Base-by-base conservation (phyloP, 805 yeast species). In the Barnettozyma pratensis region DNA sequence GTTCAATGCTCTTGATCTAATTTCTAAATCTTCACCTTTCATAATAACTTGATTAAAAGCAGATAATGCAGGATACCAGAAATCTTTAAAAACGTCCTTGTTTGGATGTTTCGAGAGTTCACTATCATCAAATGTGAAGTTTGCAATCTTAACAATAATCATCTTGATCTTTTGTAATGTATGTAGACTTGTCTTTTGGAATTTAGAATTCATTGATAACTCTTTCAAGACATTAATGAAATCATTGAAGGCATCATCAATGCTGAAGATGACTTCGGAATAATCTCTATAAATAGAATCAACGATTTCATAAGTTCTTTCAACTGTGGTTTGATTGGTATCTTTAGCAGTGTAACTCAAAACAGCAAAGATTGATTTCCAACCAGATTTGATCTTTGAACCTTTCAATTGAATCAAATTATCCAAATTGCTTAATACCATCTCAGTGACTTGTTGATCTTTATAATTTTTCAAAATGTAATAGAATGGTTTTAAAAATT, bases 21-120 rank as follows among this genome's bases (percentile, higher is more conserved):
- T 96, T 66, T 94, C 99, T 44, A 94, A 71, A 66, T 94, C 99
- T 48, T 85, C 90, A 4, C 97, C 97, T 1, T 83, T 83, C 96
- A 91, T 88, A 32, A 91, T 87, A 7, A 92, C 85, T 52, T 87
- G 90, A 61, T 90, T 88, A 67, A 89, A 87, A 11, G 95, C 87
- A 53, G 76, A 80, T 53, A 94, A 67, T n/a, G 92, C 74, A 3
- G 97, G 96, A 69, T 86, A 86, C 96, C 96, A 88, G 11, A 81
- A 71, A 54, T 81, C 81, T 41, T 71, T 71, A 51, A 83, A 72
- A 6, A 70, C 59, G 36, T 75, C 73, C 47, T 67, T 71, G 31
- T 53, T 52, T 58, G 53, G 9, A 46, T 42, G 9, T 48, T 53
- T 44, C 26, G 46, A 30, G 49, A 54, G 50, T 28, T 59, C 65